These are phyloP conservation scores for Globisporangium carolinianum DNA, from an alignment of 352 stramenopile species.

Conservation along the genomic window DNA sequence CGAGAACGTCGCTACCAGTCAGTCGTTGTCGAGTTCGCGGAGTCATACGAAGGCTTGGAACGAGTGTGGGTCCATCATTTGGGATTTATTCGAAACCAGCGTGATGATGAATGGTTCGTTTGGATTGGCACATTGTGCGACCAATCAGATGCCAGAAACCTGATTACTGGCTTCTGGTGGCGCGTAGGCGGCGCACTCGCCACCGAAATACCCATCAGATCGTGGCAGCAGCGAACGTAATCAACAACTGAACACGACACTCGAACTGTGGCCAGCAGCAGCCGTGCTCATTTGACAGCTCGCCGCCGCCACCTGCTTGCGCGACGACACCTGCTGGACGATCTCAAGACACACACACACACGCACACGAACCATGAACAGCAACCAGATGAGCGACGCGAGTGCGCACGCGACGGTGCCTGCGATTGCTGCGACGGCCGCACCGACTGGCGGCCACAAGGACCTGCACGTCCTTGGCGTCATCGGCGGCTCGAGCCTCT, in stretches of 20 bases:
- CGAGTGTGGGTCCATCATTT: no score
- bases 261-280: no score
- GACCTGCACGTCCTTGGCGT: conserved; percentile 60
- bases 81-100: no score
- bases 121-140: not conserved
- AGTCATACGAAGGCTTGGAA: no score
- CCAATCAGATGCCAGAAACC: not conserved
- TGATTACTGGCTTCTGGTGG: not conserved
- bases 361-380: not conserved
- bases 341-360: no score
- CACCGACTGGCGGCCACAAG: not conserved
- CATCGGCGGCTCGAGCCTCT: conserved; percentile 82
- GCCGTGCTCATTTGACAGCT: no score
- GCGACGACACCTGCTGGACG: no score
- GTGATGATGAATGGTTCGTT: not conserved
- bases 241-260: no score
- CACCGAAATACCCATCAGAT: not conserved
- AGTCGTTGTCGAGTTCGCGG: no score
- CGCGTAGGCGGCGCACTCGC: not conserved
- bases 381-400: not conserved
- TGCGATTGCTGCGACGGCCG: not conserved
- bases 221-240: not conserved
- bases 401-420: not conserved
- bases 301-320: no score
- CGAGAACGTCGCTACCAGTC: no score